Percentiles rank a stretch among this genome's conserved stretches.
These are phyloP conservation scores for Primulina eburnea DNA, from an alignment of 257 asterid genomes.

Conservation along the genomic window DNA sequence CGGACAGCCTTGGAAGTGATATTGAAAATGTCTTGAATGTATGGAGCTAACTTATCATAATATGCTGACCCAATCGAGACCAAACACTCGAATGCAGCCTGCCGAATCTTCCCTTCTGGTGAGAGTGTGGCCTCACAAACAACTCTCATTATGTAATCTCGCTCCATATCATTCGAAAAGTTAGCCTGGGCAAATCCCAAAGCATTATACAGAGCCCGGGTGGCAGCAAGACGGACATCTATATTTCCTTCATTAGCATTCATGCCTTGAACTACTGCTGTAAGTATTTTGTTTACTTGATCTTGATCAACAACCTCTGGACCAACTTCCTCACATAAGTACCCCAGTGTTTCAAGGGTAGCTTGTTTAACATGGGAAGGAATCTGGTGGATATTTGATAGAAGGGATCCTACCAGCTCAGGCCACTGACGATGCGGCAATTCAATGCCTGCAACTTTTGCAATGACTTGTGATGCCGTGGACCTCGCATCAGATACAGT, in stretches of 20 bases:
- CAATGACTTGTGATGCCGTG: constrained; percentile 57
- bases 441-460: constrained; percentile 63
- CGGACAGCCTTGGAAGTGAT: constrained; percentile 59
- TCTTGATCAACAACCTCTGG: constrained; percentile 58
- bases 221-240: constrained; percentile 56
- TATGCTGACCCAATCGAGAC: constrained; percentile 51
- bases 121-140: constrained; percentile 57
- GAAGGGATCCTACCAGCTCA: constrained; percentile 46
- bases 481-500: constrained; percentile 48
- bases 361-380: constrained; percentile 56
- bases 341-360: constrained; percentile 56
- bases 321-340: constrained; percentile 53
- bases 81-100: constrained; percentile 55
- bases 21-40: constrained; percentile 51
- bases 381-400: constrained; percentile 48
- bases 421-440: constrained; percentile 61
- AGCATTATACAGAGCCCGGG: constrained; percentile 52
- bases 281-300: constrained; percentile 56
- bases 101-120: constrained; percentile 48
- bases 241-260: constrained; percentile 44
- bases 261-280: constrained; percentile 63
- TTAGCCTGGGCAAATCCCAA: constrained; percentile 59
- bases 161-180: constrained; percentile 53
- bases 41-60: constrained; percentile 51
- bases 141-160: constrained; percentile 61